phyloP scores from a whole-genome alignment of 495 filamentous ascomycete genomes.

The Emericellopsis terricola region DNA sequence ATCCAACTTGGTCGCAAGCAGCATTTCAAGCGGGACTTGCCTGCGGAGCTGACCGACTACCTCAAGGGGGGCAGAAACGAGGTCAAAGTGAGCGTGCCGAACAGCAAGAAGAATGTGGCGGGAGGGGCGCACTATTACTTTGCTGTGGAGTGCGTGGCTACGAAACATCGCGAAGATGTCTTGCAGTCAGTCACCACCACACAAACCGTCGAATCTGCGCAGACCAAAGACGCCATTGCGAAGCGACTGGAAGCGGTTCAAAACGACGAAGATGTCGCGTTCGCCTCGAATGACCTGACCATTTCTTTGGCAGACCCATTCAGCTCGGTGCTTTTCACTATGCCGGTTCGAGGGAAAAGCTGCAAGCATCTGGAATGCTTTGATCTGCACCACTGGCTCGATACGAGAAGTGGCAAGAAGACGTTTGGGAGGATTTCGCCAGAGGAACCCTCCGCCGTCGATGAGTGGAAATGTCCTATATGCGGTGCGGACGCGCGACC shows the following conservation, averaged over 20 bases:
- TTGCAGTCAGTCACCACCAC: slow-evolving; percentile 19
- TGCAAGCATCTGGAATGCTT: slow-evolving; percentile 69
- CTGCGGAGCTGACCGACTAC: slow-evolving; percentile 51
- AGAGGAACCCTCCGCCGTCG: slow-evolving; percentile 39
- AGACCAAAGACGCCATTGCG: slow-evolving; percentile 30
- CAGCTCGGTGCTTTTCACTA: slow-evolving; percentile 43
- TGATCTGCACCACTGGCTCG: slow-evolving; percentile 66
- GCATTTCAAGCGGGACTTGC: slow-evolving; percentile 56
- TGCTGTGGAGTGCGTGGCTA: slow-evolving; percentile 43
- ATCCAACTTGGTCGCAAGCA: slow-evolving; percentile 42
- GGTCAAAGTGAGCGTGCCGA: slow-evolving; percentile 35
- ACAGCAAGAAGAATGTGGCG: slow-evolving; percentile 13
- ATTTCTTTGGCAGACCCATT: slow-evolving; percentile 68
- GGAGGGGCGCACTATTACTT: slow-evolving; percentile 26
- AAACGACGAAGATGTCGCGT: slow-evolving; percentile 49
- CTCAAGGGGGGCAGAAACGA: slow-evolving; percentile 34
- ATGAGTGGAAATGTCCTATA: slow-evolving; percentile 70
- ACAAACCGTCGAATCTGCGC: too few species aligned
- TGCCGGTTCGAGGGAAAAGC: slow-evolving; percentile 43
- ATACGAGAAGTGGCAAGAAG: slow-evolving; percentile 33
- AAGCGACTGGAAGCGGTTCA: slow-evolving; percentile 17
- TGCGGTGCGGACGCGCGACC: slow-evolving; percentile 62
- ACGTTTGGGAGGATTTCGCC: slow-evolving; percentile 4
- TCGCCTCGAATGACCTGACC: slow-evolving; percentile 42
- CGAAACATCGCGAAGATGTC: slow-evolving; percentile 31